Conservation (phyloP, 768 basidiomycete genomes). For the Panaeolus cyanescens region DNA sequence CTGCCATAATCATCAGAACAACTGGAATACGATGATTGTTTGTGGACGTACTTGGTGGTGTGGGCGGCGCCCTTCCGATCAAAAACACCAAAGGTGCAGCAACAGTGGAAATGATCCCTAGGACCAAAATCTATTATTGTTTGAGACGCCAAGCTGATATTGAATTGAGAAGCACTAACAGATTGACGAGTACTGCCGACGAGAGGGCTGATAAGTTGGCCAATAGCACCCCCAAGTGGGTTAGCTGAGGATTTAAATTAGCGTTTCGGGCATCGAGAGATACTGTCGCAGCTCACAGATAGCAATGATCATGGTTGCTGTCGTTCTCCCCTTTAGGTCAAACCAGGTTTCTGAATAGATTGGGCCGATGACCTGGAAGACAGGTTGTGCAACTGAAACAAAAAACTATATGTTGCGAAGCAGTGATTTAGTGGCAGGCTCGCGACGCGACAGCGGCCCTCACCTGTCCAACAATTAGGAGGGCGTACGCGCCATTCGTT, state of each 20-base stretch:
- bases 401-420: slow-evolving; percentile 48
- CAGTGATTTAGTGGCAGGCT: background rate
- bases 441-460: background rate
- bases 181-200: slow-evolving; percentile 56
- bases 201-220: slow-evolving; percentile 71
- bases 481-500: slow-evolving; percentile 53
- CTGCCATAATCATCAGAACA: slow-evolving; percentile 33
- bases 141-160: background rate
- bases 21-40: background rate
- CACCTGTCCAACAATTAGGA: slow-evolving; percentile 76
- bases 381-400: slow-evolving; percentile 64
- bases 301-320: slow-evolving; percentile 66
- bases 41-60: slow-evolving; percentile 67
- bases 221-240: slow-evolving; percentile 73
- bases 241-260: slow-evolving; percentile 49
- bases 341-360: slow-evolving; percentile 88
- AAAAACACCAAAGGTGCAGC: slow-evolving; percentile 60
- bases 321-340: slow-evolving; percentile 71
- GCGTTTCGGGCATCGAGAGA: background rate
- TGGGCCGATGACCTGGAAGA: slow-evolving; percentile 78
- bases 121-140: slow-evolving; percentile 56
- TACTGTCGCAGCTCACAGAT: slow-evolving; percentile 37
- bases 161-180: slow-evolving; percentile 39
- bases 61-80: slow-evolving; percentile 64
- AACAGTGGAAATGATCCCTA: slow-evolving; percentile 72